Evolutionary conservation across 495 filamentous ascomycete species (phyloP).

Genomic region (Elaphomyces granulatus): DNA sequence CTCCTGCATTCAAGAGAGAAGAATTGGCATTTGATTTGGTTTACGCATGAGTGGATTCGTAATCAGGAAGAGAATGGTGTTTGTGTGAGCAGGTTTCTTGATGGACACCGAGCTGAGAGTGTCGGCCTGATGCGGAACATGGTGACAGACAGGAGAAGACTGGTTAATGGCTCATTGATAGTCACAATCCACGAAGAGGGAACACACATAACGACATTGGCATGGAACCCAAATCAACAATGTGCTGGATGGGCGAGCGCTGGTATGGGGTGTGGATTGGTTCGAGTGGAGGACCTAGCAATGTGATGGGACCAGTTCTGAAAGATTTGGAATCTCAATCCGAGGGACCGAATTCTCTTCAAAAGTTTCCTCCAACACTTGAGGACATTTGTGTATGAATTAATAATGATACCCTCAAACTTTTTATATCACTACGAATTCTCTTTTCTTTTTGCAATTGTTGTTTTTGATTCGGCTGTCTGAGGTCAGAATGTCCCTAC

Average conservation of each 20-base stretch:
- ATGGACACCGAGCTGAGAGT: conserved; percentile 41
- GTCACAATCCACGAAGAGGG: conserved; percentile 45
- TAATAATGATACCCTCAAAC: too few species aligned
- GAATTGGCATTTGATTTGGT: conserved; percentile 47
- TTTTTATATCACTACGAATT: too few species aligned
- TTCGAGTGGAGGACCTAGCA: conserved; percentile 56
- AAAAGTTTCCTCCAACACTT: too few species aligned
- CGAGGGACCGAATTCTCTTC: conserved; percentile 6
- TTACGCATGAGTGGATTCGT: conserved; percentile 43
- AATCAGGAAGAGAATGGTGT: conserved; percentile 16
- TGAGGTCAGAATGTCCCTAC: too few species aligned
- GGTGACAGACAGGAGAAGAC: conserved; percentile 15
- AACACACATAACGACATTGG: conserved; percentile 38
- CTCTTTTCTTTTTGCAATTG: too few species aligned
- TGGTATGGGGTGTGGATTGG: conserved; percentile 44
- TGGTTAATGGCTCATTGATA: conserved; percentile 23
- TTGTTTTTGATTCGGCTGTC: too few species aligned
- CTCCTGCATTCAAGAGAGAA: conserved; percentile 37
- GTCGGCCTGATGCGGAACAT: conserved; percentile 21
- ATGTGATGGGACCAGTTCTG: conserved; percentile 23
- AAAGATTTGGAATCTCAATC: conserved; percentile 5
- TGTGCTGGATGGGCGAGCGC: conserved; percentile 53
- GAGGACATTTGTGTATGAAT: too few species aligned
- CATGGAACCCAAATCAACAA: conserved; percentile 52
- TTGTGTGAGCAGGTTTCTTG: conserved; percentile 41